Conservation (phyloP, 495 filamentous ascomycete species). For the Daldinia caldariorum region DNA sequence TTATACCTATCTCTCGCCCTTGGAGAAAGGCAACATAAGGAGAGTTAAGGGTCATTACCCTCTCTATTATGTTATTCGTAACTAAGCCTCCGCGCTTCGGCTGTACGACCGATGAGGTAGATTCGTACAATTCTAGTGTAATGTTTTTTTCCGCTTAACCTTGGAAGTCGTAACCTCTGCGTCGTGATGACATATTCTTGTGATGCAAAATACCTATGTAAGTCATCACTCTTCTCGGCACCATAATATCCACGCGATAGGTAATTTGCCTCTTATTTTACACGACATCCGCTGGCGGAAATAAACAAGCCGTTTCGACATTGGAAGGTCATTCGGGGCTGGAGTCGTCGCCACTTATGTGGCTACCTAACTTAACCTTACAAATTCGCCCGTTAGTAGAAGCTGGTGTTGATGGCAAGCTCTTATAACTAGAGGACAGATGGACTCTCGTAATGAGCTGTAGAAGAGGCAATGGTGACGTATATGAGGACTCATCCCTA, state of each 20-base stretch:
- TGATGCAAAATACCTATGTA: not conserved
- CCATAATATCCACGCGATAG: not conserved
- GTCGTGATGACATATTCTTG: constrained; percentile 5
- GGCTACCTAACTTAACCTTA: not conserved
- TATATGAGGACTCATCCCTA: not conserved
- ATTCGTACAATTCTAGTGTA: not conserved
- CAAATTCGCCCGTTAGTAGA: not conserved
- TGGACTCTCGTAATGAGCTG: not conserved
- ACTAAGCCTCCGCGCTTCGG: not conserved
- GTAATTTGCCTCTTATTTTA: not conserved
- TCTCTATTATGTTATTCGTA: not conserved
- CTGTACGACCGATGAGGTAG: not conserved
- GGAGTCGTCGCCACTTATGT: not conserved
- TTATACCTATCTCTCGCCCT: constrained; percentile 57
- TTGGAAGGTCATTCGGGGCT: too few species aligned
- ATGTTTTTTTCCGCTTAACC: not conserved
- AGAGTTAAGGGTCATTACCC: not conserved
- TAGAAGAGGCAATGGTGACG: constrained; percentile 5
- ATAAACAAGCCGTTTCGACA: not conserved
- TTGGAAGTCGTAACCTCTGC: not conserved
- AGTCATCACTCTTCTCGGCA: too few species aligned
- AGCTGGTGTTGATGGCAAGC: not conserved
- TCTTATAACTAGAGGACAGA: not conserved
- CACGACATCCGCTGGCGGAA: not conserved
- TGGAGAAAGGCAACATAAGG: constrained; percentile 19